These are phyloP conservation scores for thale cress (Arabidopsis thaliana) DNA, from an alignment of 345 rosid genomes.

Conservation along the genomic window DNA sequence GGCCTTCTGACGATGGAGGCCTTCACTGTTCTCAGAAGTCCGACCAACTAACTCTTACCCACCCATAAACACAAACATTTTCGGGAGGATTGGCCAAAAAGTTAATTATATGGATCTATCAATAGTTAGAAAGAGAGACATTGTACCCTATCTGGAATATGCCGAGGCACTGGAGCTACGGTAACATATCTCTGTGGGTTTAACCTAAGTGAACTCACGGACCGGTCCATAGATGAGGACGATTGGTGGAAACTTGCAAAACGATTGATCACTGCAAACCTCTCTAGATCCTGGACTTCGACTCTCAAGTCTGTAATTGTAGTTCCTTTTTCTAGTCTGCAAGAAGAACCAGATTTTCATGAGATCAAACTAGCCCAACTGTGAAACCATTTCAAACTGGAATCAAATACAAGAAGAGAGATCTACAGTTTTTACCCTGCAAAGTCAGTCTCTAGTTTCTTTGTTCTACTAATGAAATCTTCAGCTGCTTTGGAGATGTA, in stretches of 20 bases:
- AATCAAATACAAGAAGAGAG: conserved; percentile 7
- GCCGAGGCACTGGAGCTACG: conserved; percentile 76
- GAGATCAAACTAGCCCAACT: conserved; percentile 12
- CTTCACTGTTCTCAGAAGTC: conserved; percentile 35
- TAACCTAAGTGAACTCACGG: conserved; percentile 51
- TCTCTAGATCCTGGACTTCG: conserved; percentile 86
- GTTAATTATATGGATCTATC: conserved; percentile 19
- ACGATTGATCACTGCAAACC: conserved; percentile 78
- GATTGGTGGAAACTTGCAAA: conserved; percentile 79
- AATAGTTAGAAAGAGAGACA: conserved; percentile 85
- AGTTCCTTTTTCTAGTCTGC: conserved; percentile 76
- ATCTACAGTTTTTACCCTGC: conserved; percentile 52
- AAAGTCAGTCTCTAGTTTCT: conserved; percentile 64
- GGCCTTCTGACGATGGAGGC: conserved; percentile 32
- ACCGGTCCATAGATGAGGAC: conserved; percentile 49
- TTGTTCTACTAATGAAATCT: conserved; percentile 58
- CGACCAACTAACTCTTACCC: conserved; percentile 39
- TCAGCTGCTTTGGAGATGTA: conserved; percentile 69
- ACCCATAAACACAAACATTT: conserved; percentile 25
- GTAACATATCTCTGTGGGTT: conserved; percentile 82
- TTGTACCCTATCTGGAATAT: conserved; percentile 84
- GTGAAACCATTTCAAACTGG: background rate
- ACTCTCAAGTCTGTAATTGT: conserved; percentile 71
- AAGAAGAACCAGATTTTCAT: conserved; percentile 21
- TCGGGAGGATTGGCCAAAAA: conserved; percentile 36